These are phyloP conservation scores for Heteromeles arbutifolia DNA, from an alignment of 306 rosid genomes.

Conservation along the genomic window DNA sequence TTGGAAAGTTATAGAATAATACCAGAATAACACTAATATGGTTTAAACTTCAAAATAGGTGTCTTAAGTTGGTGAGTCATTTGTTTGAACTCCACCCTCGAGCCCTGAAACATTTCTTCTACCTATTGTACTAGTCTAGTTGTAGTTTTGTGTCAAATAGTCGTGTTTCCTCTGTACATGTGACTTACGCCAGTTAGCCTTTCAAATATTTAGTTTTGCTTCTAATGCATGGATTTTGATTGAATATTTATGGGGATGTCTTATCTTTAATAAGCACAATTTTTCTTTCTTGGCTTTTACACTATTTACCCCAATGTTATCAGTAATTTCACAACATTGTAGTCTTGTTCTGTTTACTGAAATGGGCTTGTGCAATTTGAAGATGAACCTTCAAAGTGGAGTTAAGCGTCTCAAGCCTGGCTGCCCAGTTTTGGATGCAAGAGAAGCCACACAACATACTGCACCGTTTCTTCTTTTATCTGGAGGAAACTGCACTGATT, in stretches of 20 bases:
- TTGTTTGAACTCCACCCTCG: not conserved
- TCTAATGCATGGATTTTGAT: not conserved
- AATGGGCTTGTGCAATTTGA: constrained; percentile 5
- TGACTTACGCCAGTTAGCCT: not conserved
- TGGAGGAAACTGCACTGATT: constrained; percentile 52
- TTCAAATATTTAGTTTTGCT: not conserved
- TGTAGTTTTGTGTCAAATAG: not conserved
- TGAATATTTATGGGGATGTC: no score
- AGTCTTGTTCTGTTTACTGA: not conserved
- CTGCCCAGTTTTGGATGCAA: constrained; percentile 25
- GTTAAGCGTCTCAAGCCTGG: constrained; percentile 22
- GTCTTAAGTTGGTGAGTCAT: not conserved
- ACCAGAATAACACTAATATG: not conserved
- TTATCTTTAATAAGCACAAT: not conserved
- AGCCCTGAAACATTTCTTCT: not conserved
- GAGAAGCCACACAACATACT: constrained; percentile 27
- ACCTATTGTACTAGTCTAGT: not conserved
- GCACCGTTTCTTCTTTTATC: constrained; percentile 33
- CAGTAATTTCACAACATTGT: not conserved
- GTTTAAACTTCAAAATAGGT: not conserved
- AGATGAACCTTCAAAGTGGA: constrained; percentile 20
- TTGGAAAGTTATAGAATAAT: not conserved
- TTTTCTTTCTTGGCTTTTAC: not conserved
- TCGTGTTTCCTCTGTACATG: not conserved
- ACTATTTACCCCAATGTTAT: constrained; percentile 5